Percentiles rank a stretch among this genome's conserved stretches.
These are phyloP conservation scores for Neonectria ditissima DNA, from an alignment of 2,329 filamentous ascomycete genomes.

Conservation along the genomic window DNA sequence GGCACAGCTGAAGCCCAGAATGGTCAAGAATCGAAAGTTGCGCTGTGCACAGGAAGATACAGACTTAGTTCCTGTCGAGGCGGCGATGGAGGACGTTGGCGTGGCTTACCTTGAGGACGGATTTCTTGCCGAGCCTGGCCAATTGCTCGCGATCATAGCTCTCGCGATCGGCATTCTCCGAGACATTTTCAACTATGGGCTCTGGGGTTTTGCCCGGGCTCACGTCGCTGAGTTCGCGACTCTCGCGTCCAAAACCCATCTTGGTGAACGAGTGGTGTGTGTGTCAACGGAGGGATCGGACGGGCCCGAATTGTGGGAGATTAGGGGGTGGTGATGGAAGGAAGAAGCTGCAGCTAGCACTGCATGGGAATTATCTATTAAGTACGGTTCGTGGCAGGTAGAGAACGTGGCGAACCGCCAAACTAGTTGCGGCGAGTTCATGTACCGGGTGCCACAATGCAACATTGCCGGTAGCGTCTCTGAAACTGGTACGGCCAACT, in stretches of 20 bases:
- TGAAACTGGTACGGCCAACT: slow-evolving; percentile 1
- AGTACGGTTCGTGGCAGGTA: slow-evolving; percentile 11
- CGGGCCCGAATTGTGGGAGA: slow-evolving; percentile 1
- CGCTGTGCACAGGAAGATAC: slow-evolving; percentile 21
- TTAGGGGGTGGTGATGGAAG: slow-evolving; percentile 4
- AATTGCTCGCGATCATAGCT: slow-evolving; percentile 39
- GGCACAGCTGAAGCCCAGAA: slow-evolving; percentile 43
- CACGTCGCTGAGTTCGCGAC: slow-evolving; percentile 25
- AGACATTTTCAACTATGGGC: slow-evolving; percentile 14
- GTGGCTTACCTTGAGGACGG: slow-evolving; percentile 36
- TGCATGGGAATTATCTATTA: slow-evolving; percentile 16
- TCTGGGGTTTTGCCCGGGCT: slow-evolving; percentile 21
- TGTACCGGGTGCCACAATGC: background rate
- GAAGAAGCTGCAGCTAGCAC: slow-evolving; percentile 6
- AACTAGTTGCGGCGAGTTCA: background rate
- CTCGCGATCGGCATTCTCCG: slow-evolving; percentile 32
- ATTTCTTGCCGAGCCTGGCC: slow-evolving; percentile 38
- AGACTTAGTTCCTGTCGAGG: slow-evolving; percentile 5
- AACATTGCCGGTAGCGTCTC: background rate
- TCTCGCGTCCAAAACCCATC: slow-evolving; percentile 11
- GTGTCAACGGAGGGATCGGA: background rate
- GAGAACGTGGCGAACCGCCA: slow-evolving; percentile 1
- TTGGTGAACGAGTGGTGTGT: slow-evolving; percentile 1
- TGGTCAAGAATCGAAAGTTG: slow-evolving; percentile 43
- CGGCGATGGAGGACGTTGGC: too few species aligned